Evolutionary conservation across 2,329 filamentous ascomycete genomes (phyloP).

Genomic region (Ascochyta koolunga): DNA sequence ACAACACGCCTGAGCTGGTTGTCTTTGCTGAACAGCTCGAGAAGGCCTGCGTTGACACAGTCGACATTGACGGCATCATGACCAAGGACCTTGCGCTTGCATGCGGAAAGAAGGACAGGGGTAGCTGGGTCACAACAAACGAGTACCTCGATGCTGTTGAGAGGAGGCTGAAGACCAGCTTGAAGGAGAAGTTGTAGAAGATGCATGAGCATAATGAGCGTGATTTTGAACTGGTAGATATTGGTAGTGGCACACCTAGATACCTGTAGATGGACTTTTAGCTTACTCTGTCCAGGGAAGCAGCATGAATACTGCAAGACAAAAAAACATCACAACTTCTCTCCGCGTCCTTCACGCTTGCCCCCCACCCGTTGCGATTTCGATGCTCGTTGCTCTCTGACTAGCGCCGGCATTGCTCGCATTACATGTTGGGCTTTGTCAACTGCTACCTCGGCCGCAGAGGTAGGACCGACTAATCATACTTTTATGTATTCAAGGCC

Average conservation of each 20-base stretch:
- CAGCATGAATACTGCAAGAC: constrained; percentile 14
- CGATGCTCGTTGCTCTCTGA: not conserved
- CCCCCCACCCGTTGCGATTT: not conserved
- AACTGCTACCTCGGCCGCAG: not conserved
- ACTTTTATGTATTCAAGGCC: no score
- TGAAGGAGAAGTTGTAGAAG: constrained; percentile 77
- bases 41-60: constrained; percentile 91
- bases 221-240: constrained; percentile 20
- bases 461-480: not conserved
- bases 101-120: constrained; percentile 83
- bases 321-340: constrained; percentile 10
- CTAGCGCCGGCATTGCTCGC: not conserved
- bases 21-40: constrained; percentile 91
- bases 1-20: constrained; percentile 89
- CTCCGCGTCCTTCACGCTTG: not conserved
- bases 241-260: constrained; percentile 18
- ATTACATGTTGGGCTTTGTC: not conserved
- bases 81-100: constrained; percentile 98
- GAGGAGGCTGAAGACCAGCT: constrained; percentile 78
- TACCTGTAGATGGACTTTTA: constrained; percentile 25
- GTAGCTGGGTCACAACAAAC: constrained; percentile 87
- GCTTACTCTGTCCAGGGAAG: constrained; percentile 20
- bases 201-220: constrained; percentile 6
- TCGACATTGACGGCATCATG: constrained; percentile 94
- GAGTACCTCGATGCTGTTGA: constrained; percentile 93